Base-by-base conservation (phyloP, 169 alveolate genomes). In the Eimeria nieschulzi region DNA sequence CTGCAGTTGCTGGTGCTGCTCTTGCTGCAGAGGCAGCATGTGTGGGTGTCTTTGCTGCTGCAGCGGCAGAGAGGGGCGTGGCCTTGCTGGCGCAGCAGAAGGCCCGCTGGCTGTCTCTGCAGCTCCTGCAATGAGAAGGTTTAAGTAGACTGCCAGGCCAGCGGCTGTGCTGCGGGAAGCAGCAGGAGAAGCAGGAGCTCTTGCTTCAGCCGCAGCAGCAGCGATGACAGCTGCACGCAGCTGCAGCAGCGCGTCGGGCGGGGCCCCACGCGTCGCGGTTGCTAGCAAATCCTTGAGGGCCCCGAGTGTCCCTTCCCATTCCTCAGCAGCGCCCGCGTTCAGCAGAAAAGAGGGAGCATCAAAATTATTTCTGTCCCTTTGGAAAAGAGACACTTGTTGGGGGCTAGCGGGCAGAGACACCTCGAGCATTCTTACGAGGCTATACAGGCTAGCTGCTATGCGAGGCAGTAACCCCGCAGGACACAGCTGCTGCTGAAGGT, bases 201-300 rank as follows among this genome's bases (percentile, higher is more conserved):
- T 63, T 39, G 83, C 64, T 39, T 25, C 83, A 33, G 83, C 66
- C 33, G 23, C 66, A 39, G 83, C 64, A 46, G 66, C 83, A 39
- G 23, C 64, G n/a, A 75, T 23, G 6, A 75, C n/a, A n/a, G 83
- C 64, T 63, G 39, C 25, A 63, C 83, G 83, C 39, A 75, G 83
- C 64, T n/a, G 15, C 33, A 39, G 25, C 55, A 75, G 63, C 1
- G 33, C 83, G 6, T 66, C 76, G 23, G 10, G 23, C 5, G 76
- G 76, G 15, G 76, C 76, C 10, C 46, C 76, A 19, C 76, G 21
- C n/a, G 17, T 63, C 12, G 83, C 83, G 19, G 83, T 63, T 75
- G 83, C 83, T 10, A 75, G 7, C 25, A 75, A 75, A 7, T 59
- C 83, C 7, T 9, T 63, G 19, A 75, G 25, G 25, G 19, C 39